These are phyloP conservation scores for Agrostemma githago DNA, from an alignment of 148 eudicot genomes.

Conservation along the genomic window DNA sequence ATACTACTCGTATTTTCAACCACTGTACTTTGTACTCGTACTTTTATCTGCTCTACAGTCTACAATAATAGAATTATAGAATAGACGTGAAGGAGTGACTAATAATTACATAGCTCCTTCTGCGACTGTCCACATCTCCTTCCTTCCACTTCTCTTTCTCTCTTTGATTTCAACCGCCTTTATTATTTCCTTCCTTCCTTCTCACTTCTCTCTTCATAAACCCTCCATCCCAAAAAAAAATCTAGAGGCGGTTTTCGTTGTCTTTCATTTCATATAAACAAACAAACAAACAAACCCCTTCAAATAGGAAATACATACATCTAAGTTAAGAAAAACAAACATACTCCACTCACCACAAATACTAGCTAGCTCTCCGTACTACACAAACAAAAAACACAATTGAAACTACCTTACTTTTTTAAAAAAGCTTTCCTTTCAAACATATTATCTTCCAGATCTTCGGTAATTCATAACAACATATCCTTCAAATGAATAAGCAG, in stretches of 20 bases:
- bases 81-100: too few species aligned
- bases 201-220: neutral
- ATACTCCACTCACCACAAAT: too few species aligned
- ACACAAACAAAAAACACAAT: neutral
- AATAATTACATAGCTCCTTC: neutral
- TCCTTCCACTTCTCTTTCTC: neutral
- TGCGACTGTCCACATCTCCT: slow-evolving; percentile 22
- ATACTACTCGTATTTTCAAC: too few species aligned
- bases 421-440: neutral
- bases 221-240: neutral
- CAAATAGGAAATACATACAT: neutral
- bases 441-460: slow-evolving; percentile 8
- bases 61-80: neutral
- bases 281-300: neutral
- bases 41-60: neutral
- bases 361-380: too few species aligned
- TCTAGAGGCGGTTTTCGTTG: neutral
- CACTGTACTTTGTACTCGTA: too few species aligned
- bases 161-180: neutral
- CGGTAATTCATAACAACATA: neutral
- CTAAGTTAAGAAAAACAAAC: too few species aligned
- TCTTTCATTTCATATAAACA: neutral
- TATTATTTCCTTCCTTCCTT: neutral
- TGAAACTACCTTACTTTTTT: neutral
- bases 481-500: slow-evolving; percentile 23